Base-by-base conservation (phyloP, 768 basidiomycete genomes). In the Rhodotorula taiwanensis region DNA sequence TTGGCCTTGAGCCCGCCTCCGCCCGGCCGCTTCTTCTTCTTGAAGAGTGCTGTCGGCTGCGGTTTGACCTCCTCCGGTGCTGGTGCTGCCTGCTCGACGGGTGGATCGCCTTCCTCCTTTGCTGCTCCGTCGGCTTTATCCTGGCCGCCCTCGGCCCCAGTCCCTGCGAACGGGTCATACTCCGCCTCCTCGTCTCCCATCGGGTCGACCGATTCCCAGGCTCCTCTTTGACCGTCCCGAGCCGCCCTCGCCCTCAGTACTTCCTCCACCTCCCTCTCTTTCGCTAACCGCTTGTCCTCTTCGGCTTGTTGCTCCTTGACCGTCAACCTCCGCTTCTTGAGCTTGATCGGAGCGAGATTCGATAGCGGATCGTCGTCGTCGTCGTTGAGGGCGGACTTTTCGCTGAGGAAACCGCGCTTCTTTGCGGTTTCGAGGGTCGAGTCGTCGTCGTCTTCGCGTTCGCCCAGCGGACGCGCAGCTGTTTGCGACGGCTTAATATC, bases 261-360 rank as follows among this genome's bases (percentile, higher is more conserved):
- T 33, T 36, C 34, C 16, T 18, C 15, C 58, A 25, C 48, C 58
- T 27, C 25, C 23, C 11, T 11, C 54, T 57, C 58, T 14, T 28
- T 21, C 31, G 30, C 34, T 18, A 23, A 23, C 11, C 28, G 36
- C 44, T 9, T 15, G 20, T 45, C 43, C 20, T 30, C 43, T 25
- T 43, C 49, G 23, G 42, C 58, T 43, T 52, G 23, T 45, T 69
- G 63, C 51, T 69, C 67, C 50, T 57, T 55, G 31, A 69, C 49
- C 47, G 67, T 69, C 44, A 69, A 31, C 25, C 63, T 48, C 27
- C 58, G 55, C 31, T 64, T 57, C 51, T 69, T 69, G 48, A 69
- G 44, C 27, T 65, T 65, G 56, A 69, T 55, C 45, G 27, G 23
- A 14, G 20, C 53, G 36, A 31, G 20, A 15, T 20, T 23, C 1